Conservation (phyloP, 306 rosid species). For the Pyrus betulifolia region DNA sequence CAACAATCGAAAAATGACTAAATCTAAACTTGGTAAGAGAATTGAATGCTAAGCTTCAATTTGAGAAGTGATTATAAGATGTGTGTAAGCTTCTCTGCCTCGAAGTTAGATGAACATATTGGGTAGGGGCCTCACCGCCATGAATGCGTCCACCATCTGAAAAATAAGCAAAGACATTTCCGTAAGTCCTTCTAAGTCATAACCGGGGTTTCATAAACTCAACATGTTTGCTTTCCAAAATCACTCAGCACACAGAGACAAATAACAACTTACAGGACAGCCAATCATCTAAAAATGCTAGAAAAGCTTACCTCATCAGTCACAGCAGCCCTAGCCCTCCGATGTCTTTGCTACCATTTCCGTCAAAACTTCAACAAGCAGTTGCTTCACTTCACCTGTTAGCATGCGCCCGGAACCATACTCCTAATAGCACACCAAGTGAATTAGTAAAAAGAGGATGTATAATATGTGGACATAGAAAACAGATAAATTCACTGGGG, state of each 20-base stretch:
- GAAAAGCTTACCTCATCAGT: constrained; percentile 69
- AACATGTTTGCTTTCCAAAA: neutral
- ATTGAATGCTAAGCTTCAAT: neutral
- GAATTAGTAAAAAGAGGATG: neutral
- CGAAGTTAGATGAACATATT: constrained; percentile 51
- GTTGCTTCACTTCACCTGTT: constrained; percentile 91
- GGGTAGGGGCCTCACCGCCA: constrained; percentile 83
- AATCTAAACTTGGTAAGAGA: neutral
- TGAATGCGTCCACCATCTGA: constrained; percentile 92
- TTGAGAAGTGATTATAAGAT: neutral
- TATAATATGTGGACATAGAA: neutral
- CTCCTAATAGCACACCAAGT: constrained; percentile 38
- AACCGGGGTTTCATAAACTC: neutral
- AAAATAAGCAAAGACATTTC: neutral
- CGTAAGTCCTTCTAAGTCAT: neutral
- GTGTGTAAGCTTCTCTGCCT: neutral
- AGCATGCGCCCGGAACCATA: constrained; percentile 86
- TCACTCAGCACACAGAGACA: neutral
- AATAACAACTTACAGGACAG: neutral
- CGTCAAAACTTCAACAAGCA: constrained; percentile 58
- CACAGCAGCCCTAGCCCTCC: constrained; percentile 79
- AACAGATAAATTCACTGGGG: neutral
- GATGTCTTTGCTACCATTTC: constrained; percentile 80
- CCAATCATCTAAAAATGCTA: neutral
- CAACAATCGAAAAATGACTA: neutral